These are phyloP conservation scores for Apodospora peruviana DNA, from an alignment of 495 filamentous ascomycete genomes.

Conservation along the genomic window DNA sequence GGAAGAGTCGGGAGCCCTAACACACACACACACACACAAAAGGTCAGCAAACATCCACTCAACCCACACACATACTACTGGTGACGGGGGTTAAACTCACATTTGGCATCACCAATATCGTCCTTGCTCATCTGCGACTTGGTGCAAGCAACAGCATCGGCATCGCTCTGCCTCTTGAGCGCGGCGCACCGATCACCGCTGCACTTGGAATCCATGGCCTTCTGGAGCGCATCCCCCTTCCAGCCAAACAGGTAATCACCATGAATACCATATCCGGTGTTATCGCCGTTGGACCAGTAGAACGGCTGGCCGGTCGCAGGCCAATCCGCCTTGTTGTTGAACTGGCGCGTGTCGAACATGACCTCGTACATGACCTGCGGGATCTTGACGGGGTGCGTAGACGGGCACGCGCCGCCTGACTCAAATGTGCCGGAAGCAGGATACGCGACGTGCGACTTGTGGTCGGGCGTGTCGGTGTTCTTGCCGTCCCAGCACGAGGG, in stretches of 20 bases:
- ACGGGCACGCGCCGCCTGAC: conserved; percentile 39
- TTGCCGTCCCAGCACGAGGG: conserved; percentile 48
- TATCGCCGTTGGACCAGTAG: conserved; percentile 38
- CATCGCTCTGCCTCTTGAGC: conserved; percentile 7
- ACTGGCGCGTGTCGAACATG: conserved; percentile 44
- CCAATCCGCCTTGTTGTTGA: conserved; percentile 40
- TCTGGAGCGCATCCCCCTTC: conserved; percentile 41
- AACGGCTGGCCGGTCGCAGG: conserved; percentile 44
- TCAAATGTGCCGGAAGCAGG: conserved; percentile 34
- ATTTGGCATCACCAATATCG: conserved; percentile 6
- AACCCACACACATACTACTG: too few relatives aligned
- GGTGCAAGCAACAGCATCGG: conserved; percentile 13
- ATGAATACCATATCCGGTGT: conserved; percentile 40
- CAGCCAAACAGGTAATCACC: conserved; percentile 48
- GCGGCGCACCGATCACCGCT: conserved; percentile 6
- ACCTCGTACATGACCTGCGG: conserved; percentile 48
- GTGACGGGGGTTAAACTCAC: too few relatives aligned
- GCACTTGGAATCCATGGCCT: conserved; percentile 39
- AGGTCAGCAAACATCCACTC: too few relatives aligned
- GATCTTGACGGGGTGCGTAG: conserved; percentile 41
- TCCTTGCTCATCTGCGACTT: conserved; percentile 9
- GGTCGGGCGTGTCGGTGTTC: conserved; percentile 48
- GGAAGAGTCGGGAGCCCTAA: too few relatives aligned
- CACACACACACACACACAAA: too few relatives aligned
- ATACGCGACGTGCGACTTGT: conserved; percentile 45